phyloP scores from a whole-genome alignment of 345 rosid species.

The Hevea brasiliensis region DNA sequence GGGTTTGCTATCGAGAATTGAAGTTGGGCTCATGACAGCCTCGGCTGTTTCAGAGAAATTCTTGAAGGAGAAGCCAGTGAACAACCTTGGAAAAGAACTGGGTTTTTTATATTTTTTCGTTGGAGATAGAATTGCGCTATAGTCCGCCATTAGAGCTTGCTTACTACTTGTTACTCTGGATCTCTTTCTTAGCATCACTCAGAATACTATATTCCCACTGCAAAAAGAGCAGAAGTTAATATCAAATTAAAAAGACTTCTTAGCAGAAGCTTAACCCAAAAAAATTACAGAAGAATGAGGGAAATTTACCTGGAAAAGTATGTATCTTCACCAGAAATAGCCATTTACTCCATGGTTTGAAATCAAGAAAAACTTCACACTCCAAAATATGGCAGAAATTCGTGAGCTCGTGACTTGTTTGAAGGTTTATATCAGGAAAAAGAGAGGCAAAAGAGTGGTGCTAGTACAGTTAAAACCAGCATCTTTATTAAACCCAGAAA shows the following conservation, averaged over 20 bases:
- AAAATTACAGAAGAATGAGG: not conserved
- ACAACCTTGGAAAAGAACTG: conserved; percentile 62
- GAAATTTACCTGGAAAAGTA: conserved; percentile 23
- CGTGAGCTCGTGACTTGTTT: conserved; percentile 6
- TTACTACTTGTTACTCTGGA: conserved; percentile 28
- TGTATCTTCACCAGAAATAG: conserved; percentile 15
- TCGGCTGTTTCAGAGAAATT: conserved; percentile 52
- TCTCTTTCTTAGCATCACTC: conserved; percentile 43
- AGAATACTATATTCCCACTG: conserved; percentile 12
- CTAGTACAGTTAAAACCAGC: conserved; percentile 26
- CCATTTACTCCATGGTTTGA: conserved; percentile 23
- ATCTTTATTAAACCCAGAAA: conserved; percentile 21
- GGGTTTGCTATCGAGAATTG: conserved; percentile 78
- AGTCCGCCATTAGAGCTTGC: conserved; percentile 53
- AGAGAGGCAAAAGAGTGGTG: conserved; percentile 16
- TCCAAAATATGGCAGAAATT: conserved; percentile 24
- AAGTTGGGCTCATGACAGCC: conserved; percentile 72
- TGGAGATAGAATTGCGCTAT: conserved; percentile 33
- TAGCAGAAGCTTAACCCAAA: not conserved
- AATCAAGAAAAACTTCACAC: conserved; percentile 30
- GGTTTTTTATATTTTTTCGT: conserved; percentile 44
- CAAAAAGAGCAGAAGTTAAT: conserved; percentile 10
- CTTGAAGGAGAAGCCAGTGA: conserved; percentile 57
- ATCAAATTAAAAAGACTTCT: not conserved
- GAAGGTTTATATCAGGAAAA: conserved; percentile 13